Base-by-base conservation (phyloP, 202 grass and related monocot species). In the Panicum hallii region DNA sequence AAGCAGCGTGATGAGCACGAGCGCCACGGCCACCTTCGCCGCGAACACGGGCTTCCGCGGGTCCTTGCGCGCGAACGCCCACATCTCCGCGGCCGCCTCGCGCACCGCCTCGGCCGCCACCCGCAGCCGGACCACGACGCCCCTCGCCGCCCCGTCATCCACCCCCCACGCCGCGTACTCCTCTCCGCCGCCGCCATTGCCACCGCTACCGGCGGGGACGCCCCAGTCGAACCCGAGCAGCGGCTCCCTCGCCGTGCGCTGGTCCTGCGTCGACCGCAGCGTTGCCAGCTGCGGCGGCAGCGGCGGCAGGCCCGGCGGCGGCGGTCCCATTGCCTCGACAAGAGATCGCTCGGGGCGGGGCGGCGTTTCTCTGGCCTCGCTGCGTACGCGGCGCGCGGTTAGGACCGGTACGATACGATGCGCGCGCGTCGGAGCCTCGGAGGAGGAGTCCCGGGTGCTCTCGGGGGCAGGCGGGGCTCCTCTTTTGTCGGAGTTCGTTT, bases 41-140 rank as follows among this genome's bases (percentile, higher is more conserved):
- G 90, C 92, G 88, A 91, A 94, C 34, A 93, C 84, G 11, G 89
- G 90, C 82, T 91, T 89, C 62, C 95, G 79, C 8, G 60, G 87
- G 64, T 93, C 92, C 70, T 79, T 88, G 15, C 87, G 78, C 44
- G 87, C 90, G 82, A 97, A 97, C 72, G 77, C 28, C 87, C 87
- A 97, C 70, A 77, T 79, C 63, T 77, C 56, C 42, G 45, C 28
- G 30, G 5, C 60, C 28, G 69, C 67, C 5, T 53, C 87, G 55
- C 74, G 64, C 81, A 82, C 63, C 16, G 75, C 78, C 32, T 6
- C 74, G 32, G 20, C 66, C 41, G 74, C 72, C 45, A 82, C 55
- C 46, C 79, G 75, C 48, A 90, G 10, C 30, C 41, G 41, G 0
- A 57, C 44, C 17, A 3, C 63, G 10, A 23, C 42, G 63, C 65